Conservation (phyloP, 2,329 filamentous ascomycete species). For the Penicillium sp. region DNA sequence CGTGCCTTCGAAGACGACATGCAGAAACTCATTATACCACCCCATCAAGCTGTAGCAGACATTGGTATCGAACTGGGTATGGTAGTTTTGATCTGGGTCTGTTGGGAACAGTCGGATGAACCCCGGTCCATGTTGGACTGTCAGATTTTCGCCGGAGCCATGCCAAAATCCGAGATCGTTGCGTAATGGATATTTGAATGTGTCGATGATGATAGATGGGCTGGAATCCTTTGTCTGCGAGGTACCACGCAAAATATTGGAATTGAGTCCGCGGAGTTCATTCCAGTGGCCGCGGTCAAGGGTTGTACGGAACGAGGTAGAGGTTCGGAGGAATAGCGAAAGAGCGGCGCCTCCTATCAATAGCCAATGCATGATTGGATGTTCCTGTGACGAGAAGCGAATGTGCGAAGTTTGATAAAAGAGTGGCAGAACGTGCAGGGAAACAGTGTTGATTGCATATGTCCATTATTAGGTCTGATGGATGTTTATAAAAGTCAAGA, state of each 20-base stretch:
- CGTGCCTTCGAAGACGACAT: slow-evolving; percentile 61
- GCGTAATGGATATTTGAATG: slow-evolving; percentile 50
- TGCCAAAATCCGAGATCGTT: slow-evolving; percentile 65
- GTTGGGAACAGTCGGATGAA: slow-evolving; percentile 56
- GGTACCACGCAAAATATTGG: not conserved
- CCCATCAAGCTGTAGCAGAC: slow-evolving; percentile 55
- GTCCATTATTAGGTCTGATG: not conserved
- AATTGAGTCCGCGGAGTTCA: slow-evolving; percentile 10
- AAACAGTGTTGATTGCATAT: not conserved
- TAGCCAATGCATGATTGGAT: slow-evolving; percentile 9
- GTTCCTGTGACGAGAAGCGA: not conserved
- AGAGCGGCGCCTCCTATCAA: not conserved
- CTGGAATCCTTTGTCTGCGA: slow-evolving; percentile 1
- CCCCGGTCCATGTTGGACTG: slow-evolving; percentile 50
- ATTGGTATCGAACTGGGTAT: slow-evolving; percentile 53
- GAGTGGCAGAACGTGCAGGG: not conserved
- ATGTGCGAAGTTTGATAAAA: not conserved
- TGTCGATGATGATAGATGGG: slow-evolving; percentile 53
- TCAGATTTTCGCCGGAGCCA: slow-evolving; percentile 60
- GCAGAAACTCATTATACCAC: slow-evolving; percentile 58
- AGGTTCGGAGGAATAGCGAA: slow-evolving; percentile 7
- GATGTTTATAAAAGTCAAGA: not conserved
- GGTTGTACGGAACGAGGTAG: slow-evolving; percentile 3
- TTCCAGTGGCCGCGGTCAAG: slow-evolving; percentile 14
- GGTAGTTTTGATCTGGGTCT: slow-evolving; percentile 60